A percentile compares a stretch with the other conserved stretches of the same genome.
Evolutionary conservation across 1,284 basidiomycete species (phyloP).

Genomic region (Cryptococcus sp.): DNA sequence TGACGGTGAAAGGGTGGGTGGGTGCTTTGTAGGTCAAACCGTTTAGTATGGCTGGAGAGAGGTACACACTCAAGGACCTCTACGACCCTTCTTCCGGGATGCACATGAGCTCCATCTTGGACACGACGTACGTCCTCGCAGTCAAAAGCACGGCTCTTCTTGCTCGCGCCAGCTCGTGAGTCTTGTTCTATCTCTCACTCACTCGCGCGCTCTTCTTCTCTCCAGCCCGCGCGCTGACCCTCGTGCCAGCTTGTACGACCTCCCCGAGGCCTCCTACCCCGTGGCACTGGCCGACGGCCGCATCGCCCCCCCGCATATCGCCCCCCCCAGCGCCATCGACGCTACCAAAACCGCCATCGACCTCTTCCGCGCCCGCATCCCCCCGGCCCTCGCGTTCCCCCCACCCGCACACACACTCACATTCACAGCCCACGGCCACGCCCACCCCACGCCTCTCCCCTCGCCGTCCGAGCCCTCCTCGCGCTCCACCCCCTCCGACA

Average conservation of each 20-base stretch:
- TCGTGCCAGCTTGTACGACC: constrained; percentile 29
- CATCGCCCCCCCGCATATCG: constrained; percentile 17
- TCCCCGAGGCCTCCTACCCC: constrained; percentile 19
- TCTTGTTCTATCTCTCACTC: not conserved
- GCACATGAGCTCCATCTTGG: constrained; percentile 16
- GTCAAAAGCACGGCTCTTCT: constrained; percentile 31
- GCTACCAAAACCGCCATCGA: constrained; percentile 19
- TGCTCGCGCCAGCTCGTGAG: constrained; percentile 29
- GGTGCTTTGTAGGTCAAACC: constrained; percentile 8
- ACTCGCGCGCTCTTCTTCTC: too few species aligned
- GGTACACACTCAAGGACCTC: constrained; percentile 20
- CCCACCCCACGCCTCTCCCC: not conserved
- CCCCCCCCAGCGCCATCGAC: constrained; percentile 17
- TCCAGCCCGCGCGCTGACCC: not conserved
- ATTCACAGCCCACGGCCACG: not conserved
- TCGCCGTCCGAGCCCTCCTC: not conserved
- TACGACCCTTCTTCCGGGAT: constrained; percentile 20
- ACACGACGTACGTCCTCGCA: constrained; percentile 30
- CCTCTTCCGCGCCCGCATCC: constrained; percentile 20
- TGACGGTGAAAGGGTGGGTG: not conserved
- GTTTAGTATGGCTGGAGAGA: not conserved
- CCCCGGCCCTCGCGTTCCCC: constrained; percentile 11
- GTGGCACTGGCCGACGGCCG: constrained; percentile 8
- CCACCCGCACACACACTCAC: not conserved
- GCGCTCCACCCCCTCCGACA: not conserved